Conservation (phyloP, 306 rosid genomes). For the Fragaria iinumae region DNA sequence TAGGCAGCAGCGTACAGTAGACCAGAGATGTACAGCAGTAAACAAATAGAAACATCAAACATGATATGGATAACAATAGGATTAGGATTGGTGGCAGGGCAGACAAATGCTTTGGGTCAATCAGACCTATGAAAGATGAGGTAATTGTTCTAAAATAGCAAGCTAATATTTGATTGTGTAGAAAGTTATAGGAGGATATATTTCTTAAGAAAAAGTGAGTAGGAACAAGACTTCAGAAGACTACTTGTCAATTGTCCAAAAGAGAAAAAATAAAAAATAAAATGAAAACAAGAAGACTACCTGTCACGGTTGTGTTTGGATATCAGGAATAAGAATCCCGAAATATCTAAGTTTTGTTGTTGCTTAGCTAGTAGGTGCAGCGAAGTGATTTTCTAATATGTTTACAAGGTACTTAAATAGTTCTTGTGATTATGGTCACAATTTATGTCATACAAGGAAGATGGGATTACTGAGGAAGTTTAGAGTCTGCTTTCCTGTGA, state of each 20-base stretch:
- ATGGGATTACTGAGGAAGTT: not conserved
- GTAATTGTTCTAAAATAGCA: not conserved
- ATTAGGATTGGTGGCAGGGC: not conserved
- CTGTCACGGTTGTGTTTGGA: too few relatives aligned
- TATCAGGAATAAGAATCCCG: not conserved
- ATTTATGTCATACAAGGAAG: not conserved
- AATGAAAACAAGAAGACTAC: too few relatives aligned
- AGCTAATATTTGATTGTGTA: not conserved
- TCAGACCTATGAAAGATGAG: not conserved
- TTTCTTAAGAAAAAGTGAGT: not conserved
- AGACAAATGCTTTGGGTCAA: not conserved
- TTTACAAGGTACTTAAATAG: too few relatives aligned
- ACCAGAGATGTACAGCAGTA: not conserved
- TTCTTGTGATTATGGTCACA: not conserved
- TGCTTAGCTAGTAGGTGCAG: not conserved
- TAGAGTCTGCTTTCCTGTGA: not conserved
- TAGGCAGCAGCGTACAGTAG: not conserved
- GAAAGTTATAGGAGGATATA: not conserved
- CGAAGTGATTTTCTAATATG: not conserved
- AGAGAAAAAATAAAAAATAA: too few relatives aligned
- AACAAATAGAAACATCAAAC: not conserved
- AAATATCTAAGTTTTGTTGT: not conserved
- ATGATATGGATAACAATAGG: not conserved
- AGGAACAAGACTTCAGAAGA: too few relatives aligned
- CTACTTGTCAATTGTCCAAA: too few relatives aligned